Evolutionary conservation across 2,329 filamentous ascomycete species (phyloP).

Genomic region (Dissoconium aciculare): DNA sequence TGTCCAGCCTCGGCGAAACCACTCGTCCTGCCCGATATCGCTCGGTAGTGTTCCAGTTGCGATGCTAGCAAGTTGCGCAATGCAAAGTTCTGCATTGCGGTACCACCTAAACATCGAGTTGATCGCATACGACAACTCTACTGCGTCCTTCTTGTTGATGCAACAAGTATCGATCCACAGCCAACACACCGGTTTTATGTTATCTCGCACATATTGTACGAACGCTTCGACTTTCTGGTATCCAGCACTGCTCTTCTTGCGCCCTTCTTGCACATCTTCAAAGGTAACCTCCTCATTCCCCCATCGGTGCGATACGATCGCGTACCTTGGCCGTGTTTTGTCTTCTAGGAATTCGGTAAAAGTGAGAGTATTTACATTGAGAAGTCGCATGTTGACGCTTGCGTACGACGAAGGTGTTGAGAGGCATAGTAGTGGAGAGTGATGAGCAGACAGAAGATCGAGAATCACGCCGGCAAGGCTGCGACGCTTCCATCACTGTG

Average conservation of each 20-base stretch:
- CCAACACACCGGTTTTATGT: conserved; percentile 4
- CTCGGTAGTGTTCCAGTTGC: conserved; percentile 1
- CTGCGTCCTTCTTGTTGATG: conserved; percentile 8
- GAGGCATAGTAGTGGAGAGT: too few species aligned
- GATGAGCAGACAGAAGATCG: too few species aligned
- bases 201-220: conserved; percentile 3
- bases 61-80: conserved; percentile 13
- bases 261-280: conserved; percentile 4
- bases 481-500: too few species aligned
- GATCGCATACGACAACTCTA: conserved; percentile 12
- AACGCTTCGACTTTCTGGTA: conserved; percentile 7
- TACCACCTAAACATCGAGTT: too few species aligned
- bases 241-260: conserved; percentile 2
- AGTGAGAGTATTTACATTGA: conserved; percentile 4
- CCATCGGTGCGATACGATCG: conserved; percentile 9
- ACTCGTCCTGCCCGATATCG: conserved; percentile 8
- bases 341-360: conserved; percentile 5
- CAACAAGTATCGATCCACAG: too few species aligned
- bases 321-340: conserved; percentile 2
- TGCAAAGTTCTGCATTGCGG: conserved; percentile 9
- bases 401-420: too few species aligned
- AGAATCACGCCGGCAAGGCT: too few species aligned
- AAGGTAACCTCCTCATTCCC: conserved; percentile 1
- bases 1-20: conserved; percentile 13
- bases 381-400: conserved; percentile 8